Percentiles rank a stretch among this genome's conserved stretches.
Evolutionary conservation across 805 yeast genomes (phyloP).

Genomic region (Schwanniomyces pseudopolymorphus): DNA sequence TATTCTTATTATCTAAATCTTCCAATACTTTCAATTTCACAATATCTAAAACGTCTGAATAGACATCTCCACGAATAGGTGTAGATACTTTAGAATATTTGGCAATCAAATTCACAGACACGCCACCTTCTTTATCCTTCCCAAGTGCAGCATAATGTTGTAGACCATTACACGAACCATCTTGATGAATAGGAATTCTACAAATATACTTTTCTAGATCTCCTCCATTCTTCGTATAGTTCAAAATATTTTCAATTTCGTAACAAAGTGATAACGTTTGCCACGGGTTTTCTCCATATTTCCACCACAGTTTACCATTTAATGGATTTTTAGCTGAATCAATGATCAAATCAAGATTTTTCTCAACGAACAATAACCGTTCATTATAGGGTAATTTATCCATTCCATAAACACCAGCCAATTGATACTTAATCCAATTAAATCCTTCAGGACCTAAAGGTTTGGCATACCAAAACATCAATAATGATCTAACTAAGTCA

Average conservation of each 20-base stretch:
- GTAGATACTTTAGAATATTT: conserved; percentile 1
- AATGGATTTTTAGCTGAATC: conserved; percentile 30
- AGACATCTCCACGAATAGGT: conserved; percentile 29
- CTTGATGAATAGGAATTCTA: conserved; percentile 41
- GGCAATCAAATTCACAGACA: conserved; percentile 38
- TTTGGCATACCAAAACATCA: conserved; percentile 38
- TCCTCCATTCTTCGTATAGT: conserved; percentile 15
- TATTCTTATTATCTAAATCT: not conserved
- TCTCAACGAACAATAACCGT: conserved; percentile 25
- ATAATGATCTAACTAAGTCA: conserved; percentile 31
- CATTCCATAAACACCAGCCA: conserved; percentile 33
- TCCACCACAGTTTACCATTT: conserved; percentile 33
- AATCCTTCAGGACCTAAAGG: conserved; percentile 36
- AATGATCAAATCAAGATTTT: conserved; percentile 18
- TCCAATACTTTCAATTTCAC: conserved; percentile 17
- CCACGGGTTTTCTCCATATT: conserved; percentile 39
- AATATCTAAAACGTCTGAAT: conserved; percentile 27
- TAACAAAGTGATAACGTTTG: conserved; percentile 34
- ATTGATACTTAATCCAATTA: conserved; percentile 39
- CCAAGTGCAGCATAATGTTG: conserved; percentile 48
- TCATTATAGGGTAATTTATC: conserved; percentile 25
- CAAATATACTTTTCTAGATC: conserved; percentile 19
- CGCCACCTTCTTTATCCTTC: conserved; percentile 34
- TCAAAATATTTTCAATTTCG: conserved; percentile 24
- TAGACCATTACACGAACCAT: conserved; percentile 47